phyloP scores from a whole-genome alignment of 163 green algal species.

The Coccomyxa subellipsoidea region DNA sequence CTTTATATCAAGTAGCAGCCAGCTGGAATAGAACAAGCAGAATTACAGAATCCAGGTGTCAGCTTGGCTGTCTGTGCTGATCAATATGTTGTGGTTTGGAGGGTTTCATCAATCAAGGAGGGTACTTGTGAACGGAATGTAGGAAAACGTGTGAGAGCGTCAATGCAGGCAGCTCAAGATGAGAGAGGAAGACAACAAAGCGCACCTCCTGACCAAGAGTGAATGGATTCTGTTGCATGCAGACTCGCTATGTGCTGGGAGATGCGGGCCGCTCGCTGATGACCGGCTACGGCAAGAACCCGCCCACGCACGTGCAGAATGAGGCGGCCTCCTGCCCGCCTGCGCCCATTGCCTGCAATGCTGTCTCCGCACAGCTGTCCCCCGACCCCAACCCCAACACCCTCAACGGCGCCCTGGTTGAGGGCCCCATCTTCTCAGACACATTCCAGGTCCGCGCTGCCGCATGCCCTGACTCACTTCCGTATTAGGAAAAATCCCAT shows the following conservation, averaged over 20 bases:
- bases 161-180: not conserved
- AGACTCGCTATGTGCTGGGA: slow-evolving; percentile 38
- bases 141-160: not conserved
- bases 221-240: not conserved
- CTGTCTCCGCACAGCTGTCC: slow-evolving; percentile 21
- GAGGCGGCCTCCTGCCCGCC: slow-evolving; percentile 42
- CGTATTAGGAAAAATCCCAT: too few relatives aligned
- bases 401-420: slow-evolving; percentile 33
- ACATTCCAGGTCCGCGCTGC: not conserved
- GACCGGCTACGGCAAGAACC: slow-evolving; percentile 31
- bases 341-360: slow-evolving; percentile 18
- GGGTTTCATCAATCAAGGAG: too few relatives aligned
- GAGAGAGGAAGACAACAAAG: not conserved
- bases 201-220: not conserved
- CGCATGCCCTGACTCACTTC: too few relatives aligned
- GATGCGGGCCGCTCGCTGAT: slow-evolving; percentile 34
- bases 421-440: slow-evolving; percentile 19
- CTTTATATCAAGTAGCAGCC: too few relatives aligned
- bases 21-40: too few relatives aligned
- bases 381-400: slow-evolving; percentile 29
- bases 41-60: not conserved
- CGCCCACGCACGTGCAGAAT: slow-evolving; percentile 37
- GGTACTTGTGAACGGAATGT: too few relatives aligned
- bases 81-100: not conserved
- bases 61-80: not conserved